Evolutionary conservation across 495 filamentous ascomycete genomes (phyloP), one percentile per base, ranked within the genome.

Genomic region (Lasiosphaeria hispida): DNA sequence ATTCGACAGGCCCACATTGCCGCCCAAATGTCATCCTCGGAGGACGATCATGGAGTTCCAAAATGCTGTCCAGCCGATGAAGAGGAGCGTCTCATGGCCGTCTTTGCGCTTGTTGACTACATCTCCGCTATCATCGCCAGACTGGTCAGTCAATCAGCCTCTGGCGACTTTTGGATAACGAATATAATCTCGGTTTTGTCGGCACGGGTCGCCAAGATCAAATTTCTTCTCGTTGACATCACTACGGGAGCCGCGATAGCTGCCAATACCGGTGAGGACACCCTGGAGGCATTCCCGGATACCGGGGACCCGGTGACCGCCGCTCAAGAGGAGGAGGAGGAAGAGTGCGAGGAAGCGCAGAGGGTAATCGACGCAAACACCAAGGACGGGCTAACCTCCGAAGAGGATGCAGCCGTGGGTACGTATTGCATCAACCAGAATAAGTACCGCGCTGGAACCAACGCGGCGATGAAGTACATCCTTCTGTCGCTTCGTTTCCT

Each of bases 361-460:
- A 4, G 48, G 7, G 18, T 51, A 3, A 51, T 51, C 33, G 23
- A 36, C 4, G 48, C 48, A 13, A 35, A 51, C n/a, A 35, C 3
- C 10, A 51, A 36, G n/a, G 48, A 51, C 7, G 48, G 48, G 3
- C n/a, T 51, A 3, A 51, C 48, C 7, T 51, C 48, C 5, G 48
- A 35, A 35, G 23, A 36, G 30, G 48, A 51, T 10, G 48, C 23
- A 11, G 7, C 3, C 4, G 35, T 51, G 2, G 48, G 10, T 3
- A 3, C 48, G 18, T 51, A 5, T 15, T 51, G 48, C n/a, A 17
- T 51, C 4, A 51, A 51, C 48, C 48, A 51, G 48, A 51, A 51
- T 13, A 51, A 51, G 23, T 51, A 35, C n/a, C 48, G 48, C 33
- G 10, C 48, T 38, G 48, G 48, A 30, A 36, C 36, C 18, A 51